A percentile compares a stretch with the other conserved stretches of the same genome.
Conservation (phyloP, 352 stramenopile genomes). For the Globisporangium alternatum region DNA sequence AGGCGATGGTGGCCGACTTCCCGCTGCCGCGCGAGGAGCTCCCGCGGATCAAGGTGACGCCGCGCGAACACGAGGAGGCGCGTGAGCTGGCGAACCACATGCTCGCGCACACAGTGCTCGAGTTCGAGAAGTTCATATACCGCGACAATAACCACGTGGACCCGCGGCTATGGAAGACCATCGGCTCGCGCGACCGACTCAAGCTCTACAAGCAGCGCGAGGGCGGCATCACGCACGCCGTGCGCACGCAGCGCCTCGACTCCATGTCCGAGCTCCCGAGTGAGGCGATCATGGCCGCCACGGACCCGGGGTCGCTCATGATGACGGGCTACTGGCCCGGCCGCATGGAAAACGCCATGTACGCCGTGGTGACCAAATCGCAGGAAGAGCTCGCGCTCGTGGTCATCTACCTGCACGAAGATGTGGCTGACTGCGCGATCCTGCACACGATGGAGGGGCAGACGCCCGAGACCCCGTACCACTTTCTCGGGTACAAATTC, state of each 20-base stretch:
- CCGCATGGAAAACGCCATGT: constrained; percentile 56
- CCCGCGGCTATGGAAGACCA: constrained; percentile 35
- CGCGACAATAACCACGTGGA: constrained; percentile 36
- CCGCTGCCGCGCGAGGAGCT: constrained; percentile 47
- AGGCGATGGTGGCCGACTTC: constrained; percentile 25
- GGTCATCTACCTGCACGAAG: constrained; percentile 55
- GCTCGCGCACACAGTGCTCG: constrained; percentile 39
- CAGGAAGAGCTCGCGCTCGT: constrained; percentile 55
- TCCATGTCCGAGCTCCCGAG: constrained; percentile 23
- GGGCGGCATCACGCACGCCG: constrained; percentile 23
- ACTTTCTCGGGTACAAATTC: constrained; percentile 74
- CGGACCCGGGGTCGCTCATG: constrained; percentile 30
- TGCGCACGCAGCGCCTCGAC: constrained; percentile 27
- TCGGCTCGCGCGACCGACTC: constrained; percentile 40
- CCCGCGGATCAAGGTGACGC: constrained; percentile 35
- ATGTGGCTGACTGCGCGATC: constrained; percentile 61
- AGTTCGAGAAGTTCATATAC: constrained; percentile 44
- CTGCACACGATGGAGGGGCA: constrained; percentile 52
- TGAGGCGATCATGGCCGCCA: constrained; percentile 29
- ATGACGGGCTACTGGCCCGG: constrained; percentile 45
- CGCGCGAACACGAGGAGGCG: constrained; percentile 31
- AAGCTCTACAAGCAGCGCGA: constrained; percentile 49
- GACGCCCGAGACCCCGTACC: constrained; percentile 38
- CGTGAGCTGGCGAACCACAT: constrained; percentile 43
- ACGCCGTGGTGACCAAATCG: constrained; percentile 45